phyloP scores from a whole-genome alignment of 2,329 filamentous ascomycete species.

The Colletotrichum karsti region DNA sequence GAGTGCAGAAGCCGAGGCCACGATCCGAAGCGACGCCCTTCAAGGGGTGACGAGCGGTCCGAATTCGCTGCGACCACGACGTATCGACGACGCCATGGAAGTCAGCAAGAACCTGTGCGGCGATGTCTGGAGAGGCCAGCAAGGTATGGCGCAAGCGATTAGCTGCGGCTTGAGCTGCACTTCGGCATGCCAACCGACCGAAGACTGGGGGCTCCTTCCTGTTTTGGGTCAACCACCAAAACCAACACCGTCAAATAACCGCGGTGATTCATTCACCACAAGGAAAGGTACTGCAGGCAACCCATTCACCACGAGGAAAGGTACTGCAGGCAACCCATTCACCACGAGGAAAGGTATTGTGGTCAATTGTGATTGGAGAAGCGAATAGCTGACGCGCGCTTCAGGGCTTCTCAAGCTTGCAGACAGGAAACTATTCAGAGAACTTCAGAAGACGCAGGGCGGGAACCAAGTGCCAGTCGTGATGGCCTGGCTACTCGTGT shows the following conservation, averaged over 20 bases:
- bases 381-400: not conserved
- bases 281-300: too few relatives aligned
- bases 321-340: too few relatives aligned
- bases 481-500: constrained; percentile 1
- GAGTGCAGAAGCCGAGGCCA: fast-evolving
- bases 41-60: not conserved
- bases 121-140: not conserved
- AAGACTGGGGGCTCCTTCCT: not conserved
- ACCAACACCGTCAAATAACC: too few relatives aligned
- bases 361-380: too few relatives aligned
- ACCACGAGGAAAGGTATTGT: too few relatives aligned
- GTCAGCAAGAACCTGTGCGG: not conserved
- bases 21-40: not conserved
- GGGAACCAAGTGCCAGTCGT: not conserved
- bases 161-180: not conserved
- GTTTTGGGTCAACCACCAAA: too few relatives aligned
- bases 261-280: too few relatives aligned
- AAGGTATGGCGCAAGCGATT: not conserved
- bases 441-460: not conserved
- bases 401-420: not conserved
- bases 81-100: not conserved
- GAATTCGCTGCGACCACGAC: not conserved
- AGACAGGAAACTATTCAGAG: not conserved
- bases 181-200: not conserved
- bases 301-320: too few relatives aligned